Evolutionary conservation across 495 filamentous ascomycete species (phyloP).

Genomic region (Haplographium delicatum): DNA sequence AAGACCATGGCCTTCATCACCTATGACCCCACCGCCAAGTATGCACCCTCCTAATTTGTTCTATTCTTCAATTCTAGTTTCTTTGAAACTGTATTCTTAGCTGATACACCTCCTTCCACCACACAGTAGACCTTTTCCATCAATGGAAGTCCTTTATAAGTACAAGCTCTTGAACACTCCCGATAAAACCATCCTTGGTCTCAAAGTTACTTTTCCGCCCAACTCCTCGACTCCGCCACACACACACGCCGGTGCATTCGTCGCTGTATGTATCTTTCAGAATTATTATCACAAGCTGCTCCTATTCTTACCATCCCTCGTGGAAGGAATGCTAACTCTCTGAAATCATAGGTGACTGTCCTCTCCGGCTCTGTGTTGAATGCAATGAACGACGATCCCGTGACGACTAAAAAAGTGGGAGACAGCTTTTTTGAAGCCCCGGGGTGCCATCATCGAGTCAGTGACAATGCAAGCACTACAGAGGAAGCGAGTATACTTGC

Average conservation of each 20-base stretch:
- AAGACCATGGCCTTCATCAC: too few species aligned
- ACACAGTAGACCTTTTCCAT: constrained; percentile 14
- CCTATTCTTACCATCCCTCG: too few species aligned
- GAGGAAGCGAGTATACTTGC: constrained; percentile 13
- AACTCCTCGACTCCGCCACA: constrained; percentile 18
- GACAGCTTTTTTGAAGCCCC: constrained; percentile 15
- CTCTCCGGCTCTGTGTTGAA: constrained; percentile 8
- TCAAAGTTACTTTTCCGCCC: constrained; percentile 17
- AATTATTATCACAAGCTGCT: too few species aligned
- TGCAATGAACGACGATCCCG: constrained; percentile 18
- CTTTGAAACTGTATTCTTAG: too few species aligned
- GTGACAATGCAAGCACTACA: constrained; percentile 18
- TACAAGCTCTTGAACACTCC: constrained; percentile 4
- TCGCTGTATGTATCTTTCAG: constrained; percentile 10
- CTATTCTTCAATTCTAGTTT: too few species aligned
- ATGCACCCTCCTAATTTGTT: too few species aligned
- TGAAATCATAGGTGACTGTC: too few species aligned
- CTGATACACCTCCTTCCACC: too few species aligned
- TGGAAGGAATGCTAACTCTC: too few species aligned
- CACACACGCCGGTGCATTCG: constrained; percentile 15
- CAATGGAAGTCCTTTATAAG: constrained; percentile 4
- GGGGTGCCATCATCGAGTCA: constrained; percentile 18
- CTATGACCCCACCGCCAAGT: too few species aligned
- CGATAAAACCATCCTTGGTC: background rate
- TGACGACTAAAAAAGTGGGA: constrained; percentile 6